Base-by-base conservation (phyloP, 75 land plant species). In the Selaginella moellendorffii region DNA sequence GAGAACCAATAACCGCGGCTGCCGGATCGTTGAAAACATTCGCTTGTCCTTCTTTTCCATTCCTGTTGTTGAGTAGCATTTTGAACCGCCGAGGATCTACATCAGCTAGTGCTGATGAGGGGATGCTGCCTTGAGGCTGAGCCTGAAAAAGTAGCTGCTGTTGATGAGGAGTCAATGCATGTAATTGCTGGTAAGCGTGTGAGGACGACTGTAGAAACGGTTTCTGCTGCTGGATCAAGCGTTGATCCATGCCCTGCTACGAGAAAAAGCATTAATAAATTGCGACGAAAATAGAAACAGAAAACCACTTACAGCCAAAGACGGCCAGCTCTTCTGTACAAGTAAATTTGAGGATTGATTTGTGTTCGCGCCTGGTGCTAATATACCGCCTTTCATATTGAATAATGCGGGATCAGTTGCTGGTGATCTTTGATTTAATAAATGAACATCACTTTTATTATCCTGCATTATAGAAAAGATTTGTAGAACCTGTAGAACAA, bases 1-100 rank as follows among this genome's bases (percentile, higher is more conserved):
- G 85, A 52, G 98, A 93, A 21, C 90, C 90, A 56, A 83, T 36
- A 36, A 5, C 46, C 46, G 10, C 14, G 46, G 46, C 10, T 36
- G 46, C 5, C 46, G 46, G 46, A 36, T 36, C 46, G 14, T 5
- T 36, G 46, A 14, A 36, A 36, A 36, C 14, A 36, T 36, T 36
- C 14, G 46, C 10, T 36, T 36, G 46, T 5, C 46, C 46, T 5
- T 36, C 46, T 36, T 36, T n/a, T n/a, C n/a, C n/a, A n/a, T n/a
- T 36, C 46, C 46, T 36, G 46, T 36, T 36, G 46, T 36, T 36
- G 46, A 36, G 46, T n/a, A n/a, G n/a, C 5, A 36, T 36, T 14
- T 36, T 36, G 14, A 36, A 36, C 5, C 46, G 46, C 5, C 46
- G 46, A 14, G 46, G 10, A 14, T 36, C 46, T 5, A 36, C 46